phyloP scores from a whole-genome alignment of 2,329 filamentous ascomycete genomes.

The Aureobasidium sp. region DNA sequence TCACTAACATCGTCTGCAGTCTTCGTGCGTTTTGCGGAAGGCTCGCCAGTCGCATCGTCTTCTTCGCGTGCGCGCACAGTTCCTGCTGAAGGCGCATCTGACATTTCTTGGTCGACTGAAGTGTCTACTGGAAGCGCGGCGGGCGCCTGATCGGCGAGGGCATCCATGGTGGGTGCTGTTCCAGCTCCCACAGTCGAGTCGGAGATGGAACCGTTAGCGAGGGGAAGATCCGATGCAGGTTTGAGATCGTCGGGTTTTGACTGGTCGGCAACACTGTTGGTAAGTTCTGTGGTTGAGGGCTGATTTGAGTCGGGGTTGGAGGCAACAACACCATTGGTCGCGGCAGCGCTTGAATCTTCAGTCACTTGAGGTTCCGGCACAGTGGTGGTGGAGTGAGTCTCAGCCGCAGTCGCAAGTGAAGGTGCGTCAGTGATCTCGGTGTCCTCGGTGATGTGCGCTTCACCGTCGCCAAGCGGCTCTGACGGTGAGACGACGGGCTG shows the following conservation, averaged over 20 bases:
- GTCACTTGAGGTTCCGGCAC: slow-evolving; percentile 15
- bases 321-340: neutral
- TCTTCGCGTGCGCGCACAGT: slow-evolving; percentile 66
- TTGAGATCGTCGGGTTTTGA: slow-evolving; percentile 28
- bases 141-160: neutral
- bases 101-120: slow-evolving; percentile 24
- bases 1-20: slow-evolving; percentile 46
- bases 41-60: slow-evolving; percentile 53
- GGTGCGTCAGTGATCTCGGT: slow-evolving; percentile 15
- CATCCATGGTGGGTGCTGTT: slow-evolving; percentile 13
- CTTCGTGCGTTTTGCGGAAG: slow-evolving; percentile 71
- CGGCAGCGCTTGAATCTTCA: neutral
- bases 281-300: neutral
- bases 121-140: slow-evolving; percentile 1
- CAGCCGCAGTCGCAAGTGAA: neutral
- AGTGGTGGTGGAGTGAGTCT: slow-evolving; percentile 15
- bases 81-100: slow-evolving; percentile 32
- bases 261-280: slow-evolving; percentile 38
- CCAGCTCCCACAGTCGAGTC: neutral
- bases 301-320: neutral
- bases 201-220: neutral
- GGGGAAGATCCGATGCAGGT: neutral
- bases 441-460: slow-evolving; percentile 19
- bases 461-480: slow-evolving; percentile 29
- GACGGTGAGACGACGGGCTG: slow-evolving; percentile 36